Evolutionary conservation across 345 rosid genomes (phyloP).

Genomic region (Reutealis trisperma): DNA sequence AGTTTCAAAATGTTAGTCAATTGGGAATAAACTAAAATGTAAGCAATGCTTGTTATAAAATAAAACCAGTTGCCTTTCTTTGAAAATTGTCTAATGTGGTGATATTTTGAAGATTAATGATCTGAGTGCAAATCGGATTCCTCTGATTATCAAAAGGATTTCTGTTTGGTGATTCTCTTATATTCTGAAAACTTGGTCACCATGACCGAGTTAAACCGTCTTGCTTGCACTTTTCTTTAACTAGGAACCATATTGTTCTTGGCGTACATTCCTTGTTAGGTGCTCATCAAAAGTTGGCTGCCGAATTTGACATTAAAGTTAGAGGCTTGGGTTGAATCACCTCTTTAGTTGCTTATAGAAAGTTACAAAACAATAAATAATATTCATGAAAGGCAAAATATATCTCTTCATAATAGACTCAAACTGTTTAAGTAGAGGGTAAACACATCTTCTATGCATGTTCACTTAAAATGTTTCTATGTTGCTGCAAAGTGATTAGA

Average conservation of each 20-base stretch:
- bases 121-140: neutral
- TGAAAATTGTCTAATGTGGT: neutral
- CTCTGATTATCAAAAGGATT: neutral
- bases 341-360: neutral
- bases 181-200: neutral
- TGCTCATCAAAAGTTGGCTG: neutral
- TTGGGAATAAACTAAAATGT: neutral
- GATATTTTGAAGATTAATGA: neutral
- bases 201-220: neutral
- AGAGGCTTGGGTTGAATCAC: neutral
- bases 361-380: neutral
- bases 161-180: neutral
- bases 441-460: neutral
- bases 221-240: neutral
- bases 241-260: neutral
- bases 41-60: neutral
- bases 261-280: neutral
- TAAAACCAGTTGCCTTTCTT: neutral
- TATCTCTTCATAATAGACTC: neutral
- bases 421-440: neutral
- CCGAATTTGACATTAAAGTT: neutral
- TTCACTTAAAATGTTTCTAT: neutral
- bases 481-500: neutral
- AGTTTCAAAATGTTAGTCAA: neutral
- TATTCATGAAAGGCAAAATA: neutral